Base-by-base conservation (phyloP, 495 filamentous ascomycete genomes). In the Hyaloscypha variabilis region DNA sequence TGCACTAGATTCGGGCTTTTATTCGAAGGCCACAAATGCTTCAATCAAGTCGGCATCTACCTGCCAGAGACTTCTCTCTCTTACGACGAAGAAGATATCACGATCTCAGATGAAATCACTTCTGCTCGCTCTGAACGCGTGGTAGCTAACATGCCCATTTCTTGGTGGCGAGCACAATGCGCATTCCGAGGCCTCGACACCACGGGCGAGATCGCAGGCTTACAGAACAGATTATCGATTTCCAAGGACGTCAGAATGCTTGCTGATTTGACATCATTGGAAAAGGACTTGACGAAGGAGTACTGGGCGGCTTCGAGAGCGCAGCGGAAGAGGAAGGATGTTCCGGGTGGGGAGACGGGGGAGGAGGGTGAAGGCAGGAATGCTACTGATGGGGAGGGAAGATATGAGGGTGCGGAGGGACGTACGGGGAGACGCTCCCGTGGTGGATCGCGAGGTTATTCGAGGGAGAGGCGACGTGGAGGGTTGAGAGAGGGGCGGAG, bases 81-180 rank as follows among this genome's bases (percentile, higher is more conserved):
- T 0, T 14, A 46, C 4, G 39, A 14, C 2, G 39, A n/a, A n/a
- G n/a, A n/a, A n/a, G n/a, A 46, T 17, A 46, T 46, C 17, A 46
- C 39, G 14, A 14, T 46, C 19, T 17, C 39, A 46, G 31, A 34
- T 13, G 31, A 34, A 34, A 34, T 34, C 31, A 34, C 31, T 34
- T 34, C 31, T 13, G 31, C 13, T 34, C 31, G 13, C 0, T 13
- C 31, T 8, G 31, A 6, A 34, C 31, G 31, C 39, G 39, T 1
- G 8, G 54, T 57, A 8, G 54, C 54, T 17, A 26, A 28, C 8
- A 21, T 26, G 6, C 54, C 54, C 19, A n/a, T 30, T 28, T n/a
- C 26, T 5, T 57, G 54, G 26, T 57, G 24, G 54, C 30, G 31
- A 19, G 54, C 54, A 8, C 54, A 57, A 3, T 57, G 54, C 54